phyloP scores from a whole-genome alignment of 176 grass and related monocot species.

The Eleusine indica region DNA sequence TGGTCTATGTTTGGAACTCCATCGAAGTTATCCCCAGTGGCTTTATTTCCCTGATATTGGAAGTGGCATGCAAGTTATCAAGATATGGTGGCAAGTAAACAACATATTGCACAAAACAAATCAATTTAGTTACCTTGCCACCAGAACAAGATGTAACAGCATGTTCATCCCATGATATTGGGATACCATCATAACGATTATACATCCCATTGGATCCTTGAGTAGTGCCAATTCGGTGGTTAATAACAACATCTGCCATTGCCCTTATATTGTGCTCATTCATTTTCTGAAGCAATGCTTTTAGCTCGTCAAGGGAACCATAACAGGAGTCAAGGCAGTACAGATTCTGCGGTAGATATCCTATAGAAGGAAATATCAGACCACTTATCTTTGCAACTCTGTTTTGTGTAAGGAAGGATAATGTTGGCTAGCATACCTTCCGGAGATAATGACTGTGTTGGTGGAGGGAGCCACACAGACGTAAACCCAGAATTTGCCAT shows the following conservation, averaged over 20 bases:
- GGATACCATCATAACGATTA: constrained; percentile 96
- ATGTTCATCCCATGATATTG: constrained; percentile 85
- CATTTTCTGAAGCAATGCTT: constrained; percentile 71
- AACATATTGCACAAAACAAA: constrained; percentile 17
- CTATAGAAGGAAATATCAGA: constrained; percentile 43
- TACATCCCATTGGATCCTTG: constrained; percentile 73
- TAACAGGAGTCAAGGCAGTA: constrained; percentile 94
- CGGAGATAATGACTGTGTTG: constrained; percentile 72
- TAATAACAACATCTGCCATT: constrained; percentile 97
- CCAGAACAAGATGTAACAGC: constrained; percentile 98
- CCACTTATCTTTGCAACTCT: neutral
- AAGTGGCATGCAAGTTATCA: constrained; percentile 27
- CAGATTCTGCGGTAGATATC: constrained; percentile 89
- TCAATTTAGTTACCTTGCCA: constrained; percentile 65
- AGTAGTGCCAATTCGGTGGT: constrained; percentile 93
- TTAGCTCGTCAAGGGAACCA: constrained; percentile 68
- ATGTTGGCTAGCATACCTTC: constrained; percentile 53
- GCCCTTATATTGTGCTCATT: constrained; percentile 75
- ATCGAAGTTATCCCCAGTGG: constrained; percentile 76
- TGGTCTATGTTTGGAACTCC: constrained; percentile 97
- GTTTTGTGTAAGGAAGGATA: constrained; percentile 8
- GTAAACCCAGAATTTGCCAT: constrained; percentile 86
- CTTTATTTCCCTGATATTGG: constrained; percentile 67
- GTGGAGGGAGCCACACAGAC: constrained; percentile 84
- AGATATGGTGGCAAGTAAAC: neutral